Evolutionary conservation across 2,329 filamentous ascomycete species (phyloP).

Genomic region (Paradendryphiella salina): DNA sequence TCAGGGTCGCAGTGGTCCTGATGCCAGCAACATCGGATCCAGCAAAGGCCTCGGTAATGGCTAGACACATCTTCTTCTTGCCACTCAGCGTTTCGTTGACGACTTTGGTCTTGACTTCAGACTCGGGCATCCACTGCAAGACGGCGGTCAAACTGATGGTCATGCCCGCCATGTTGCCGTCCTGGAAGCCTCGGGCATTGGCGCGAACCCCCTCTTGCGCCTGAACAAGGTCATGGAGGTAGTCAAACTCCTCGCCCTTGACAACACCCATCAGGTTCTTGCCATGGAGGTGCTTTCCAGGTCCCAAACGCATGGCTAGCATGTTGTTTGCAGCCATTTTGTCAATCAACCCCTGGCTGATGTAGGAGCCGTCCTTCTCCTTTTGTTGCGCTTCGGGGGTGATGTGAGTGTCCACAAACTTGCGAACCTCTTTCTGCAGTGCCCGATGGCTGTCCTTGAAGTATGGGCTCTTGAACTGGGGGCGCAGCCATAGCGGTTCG

Average conservation of each 20-base stretch:
- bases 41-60: conserved; percentile 87
- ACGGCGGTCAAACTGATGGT: conserved; percentile 79
- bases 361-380: conserved; percentile 72
- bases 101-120: conserved; percentile 66
- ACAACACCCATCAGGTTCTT: conserved; percentile 68
- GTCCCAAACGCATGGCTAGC: conserved; percentile 80
- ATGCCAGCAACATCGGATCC: conserved; percentile 80
- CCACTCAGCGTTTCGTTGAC: conserved; percentile 74
- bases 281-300: conserved; percentile 78
- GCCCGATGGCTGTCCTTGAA: conserved; percentile 73
- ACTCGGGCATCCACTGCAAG: conserved; percentile 73
- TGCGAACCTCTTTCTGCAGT: conserved; percentile 69
- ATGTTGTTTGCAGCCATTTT: conserved; percentile 74
- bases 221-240: conserved; percentile 80
- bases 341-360: conserved; percentile 72
- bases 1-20: conserved; percentile 67
- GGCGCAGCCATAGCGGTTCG: conserved; percentile 80
- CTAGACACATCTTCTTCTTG: conserved; percentile 85
- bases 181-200: conserved; percentile 78
- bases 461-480: conserved; percentile 77
- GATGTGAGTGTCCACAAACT: conserved; percentile 73
- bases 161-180: conserved; percentile 87
- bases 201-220: conserved; percentile 72
- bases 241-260: conserved; percentile 80
- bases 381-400: conserved; percentile 75